Conservation (phyloP, 441 rosid genomes). For the Arabidopsis hybrid region DNA sequence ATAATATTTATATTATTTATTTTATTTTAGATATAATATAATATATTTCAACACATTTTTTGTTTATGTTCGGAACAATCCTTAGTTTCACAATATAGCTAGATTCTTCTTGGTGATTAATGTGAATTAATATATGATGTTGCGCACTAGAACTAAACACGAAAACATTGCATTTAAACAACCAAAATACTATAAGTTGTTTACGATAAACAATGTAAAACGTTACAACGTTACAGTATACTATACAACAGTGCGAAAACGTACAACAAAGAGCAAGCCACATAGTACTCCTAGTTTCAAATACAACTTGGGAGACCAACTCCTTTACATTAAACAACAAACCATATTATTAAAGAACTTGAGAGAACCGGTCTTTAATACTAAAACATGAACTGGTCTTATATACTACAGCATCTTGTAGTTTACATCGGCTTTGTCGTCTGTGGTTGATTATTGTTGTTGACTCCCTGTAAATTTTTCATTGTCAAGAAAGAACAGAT, state of each 20-base stretch:
- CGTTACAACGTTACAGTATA: background rate
- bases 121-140: conserved; percentile 4
- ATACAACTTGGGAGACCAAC: background rate
- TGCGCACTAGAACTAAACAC: background rate
- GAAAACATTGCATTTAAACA: background rate
- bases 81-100: background rate
- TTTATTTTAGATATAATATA: no score
- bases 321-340: background rate
- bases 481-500: background rate
- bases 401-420: no score
- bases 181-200: background rate
- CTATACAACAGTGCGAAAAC: no score
- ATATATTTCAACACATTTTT: no score
- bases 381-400: background rate
- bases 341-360: background rate
- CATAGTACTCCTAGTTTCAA: background rate
- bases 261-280: conserved; percentile 12
- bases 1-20: no score
- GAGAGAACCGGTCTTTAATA: conserved; percentile 1
- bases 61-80: no score
- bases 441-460: background rate
- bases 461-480: background rate
- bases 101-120: background rate
- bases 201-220: background rate
- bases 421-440: background rate